Evolutionary conservation across 805 yeast species (phyloP).

Genomic region (Yarrowia bubula): DNA sequence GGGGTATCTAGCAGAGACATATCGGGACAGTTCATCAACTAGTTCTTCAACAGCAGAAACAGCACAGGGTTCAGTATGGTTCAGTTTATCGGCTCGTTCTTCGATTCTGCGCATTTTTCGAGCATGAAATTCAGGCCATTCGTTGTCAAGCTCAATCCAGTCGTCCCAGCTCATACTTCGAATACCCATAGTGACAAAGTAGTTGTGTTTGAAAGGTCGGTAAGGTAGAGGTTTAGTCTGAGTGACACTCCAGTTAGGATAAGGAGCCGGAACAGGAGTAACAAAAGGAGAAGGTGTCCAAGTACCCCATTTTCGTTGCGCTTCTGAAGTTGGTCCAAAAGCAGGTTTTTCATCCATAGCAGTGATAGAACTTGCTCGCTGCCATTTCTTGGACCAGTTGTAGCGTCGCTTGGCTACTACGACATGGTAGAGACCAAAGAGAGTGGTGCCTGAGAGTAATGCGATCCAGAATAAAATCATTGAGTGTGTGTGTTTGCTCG

Average conservation of each 20-base stretch:
- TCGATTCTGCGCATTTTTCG: conserved; percentile 50
- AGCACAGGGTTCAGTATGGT: conserved; percentile 12
- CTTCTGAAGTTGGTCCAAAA: not conserved
- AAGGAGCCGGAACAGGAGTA: conserved; percentile 3
- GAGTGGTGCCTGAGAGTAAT: not conserved
- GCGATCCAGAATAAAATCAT: not conserved
- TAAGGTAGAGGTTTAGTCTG: conserved; percentile 57
- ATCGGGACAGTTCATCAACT: not conserved
- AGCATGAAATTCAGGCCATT: conserved; percentile 57
- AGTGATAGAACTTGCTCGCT: conserved; percentile 2
- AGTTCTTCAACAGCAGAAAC: conserved; percentile 2
- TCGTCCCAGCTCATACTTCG: conserved; percentile 57
- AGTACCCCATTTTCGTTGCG: not conserved
- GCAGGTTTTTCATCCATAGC: conserved; percentile 15
- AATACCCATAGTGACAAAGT: conserved; percentile 68
- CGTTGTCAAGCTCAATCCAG: conserved; percentile 69
- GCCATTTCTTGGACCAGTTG: conserved; percentile 24
- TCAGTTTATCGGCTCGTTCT: not conserved
- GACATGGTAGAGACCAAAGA: not conserved
- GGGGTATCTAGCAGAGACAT: not conserved
- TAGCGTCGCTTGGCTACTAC: not conserved
- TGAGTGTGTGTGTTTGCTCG: not conserved
- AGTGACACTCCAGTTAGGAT: conserved; percentile 13
- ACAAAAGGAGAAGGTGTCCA: conserved; percentile 8
- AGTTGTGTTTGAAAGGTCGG: conserved; percentile 64